A percentile compares a stretch with the other conserved stretches of the same genome.
phyloP scores from a whole-genome alignment of 2,329 filamentous ascomycete genomes.

The Polytolypa hystricis region DNA sequence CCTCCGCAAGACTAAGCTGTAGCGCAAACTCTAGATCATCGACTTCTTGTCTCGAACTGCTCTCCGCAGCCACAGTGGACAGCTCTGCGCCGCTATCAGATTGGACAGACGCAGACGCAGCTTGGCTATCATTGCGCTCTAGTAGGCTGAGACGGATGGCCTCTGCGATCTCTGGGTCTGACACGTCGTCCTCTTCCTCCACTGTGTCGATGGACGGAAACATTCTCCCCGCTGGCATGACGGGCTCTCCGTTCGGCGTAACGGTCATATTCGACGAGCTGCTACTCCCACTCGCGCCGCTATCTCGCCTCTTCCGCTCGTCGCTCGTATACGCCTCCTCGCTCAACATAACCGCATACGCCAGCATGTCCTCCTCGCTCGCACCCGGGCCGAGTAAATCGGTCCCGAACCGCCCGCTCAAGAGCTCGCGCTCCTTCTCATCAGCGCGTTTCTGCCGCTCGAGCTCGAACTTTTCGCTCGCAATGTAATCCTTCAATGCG shows the following conservation, averaged over 20 bases:
- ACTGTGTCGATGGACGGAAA: conserved; percentile 25
- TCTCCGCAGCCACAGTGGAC: conserved; percentile 17
- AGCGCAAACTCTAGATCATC: conserved; percentile 52
- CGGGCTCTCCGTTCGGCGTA: conserved; percentile 16
- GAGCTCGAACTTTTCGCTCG: conserved; percentile 72
- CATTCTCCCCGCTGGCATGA: too few relatives aligned
- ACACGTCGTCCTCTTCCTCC: conserved; percentile 42
- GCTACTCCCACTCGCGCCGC: conserved; percentile 27
- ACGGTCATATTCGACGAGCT: conserved; percentile 29
- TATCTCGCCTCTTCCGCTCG: conserved; percentile 35
- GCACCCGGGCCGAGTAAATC: conserved; percentile 52
- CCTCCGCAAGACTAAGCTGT: conserved; percentile 51
- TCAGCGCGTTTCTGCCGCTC: conserved; percentile 59
- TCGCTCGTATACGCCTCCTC: conserved; percentile 47
- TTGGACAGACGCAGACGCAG: conserved; percentile 21
- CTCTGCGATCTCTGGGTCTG: conserved; percentile 51
- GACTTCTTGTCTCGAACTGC: conserved; percentile 37
- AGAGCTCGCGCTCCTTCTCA: conserved; percentile 54
- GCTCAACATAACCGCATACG: conserved; percentile 52
- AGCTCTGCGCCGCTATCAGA: conserved; percentile 10
- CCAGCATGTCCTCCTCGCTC: conserved; percentile 51
- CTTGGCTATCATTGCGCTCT: conserved; percentile 29
- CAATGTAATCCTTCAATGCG: conserved; percentile 69
- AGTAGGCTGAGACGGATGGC: conserved; percentile 47
- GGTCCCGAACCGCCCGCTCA: conserved; percentile 74